Percentiles rank a stretch among this genome's conserved stretches.
Evolutionary conservation across 2,329 filamentous ascomycete genomes (phyloP).

Genomic region (Diaporthe amygdali): DNA sequence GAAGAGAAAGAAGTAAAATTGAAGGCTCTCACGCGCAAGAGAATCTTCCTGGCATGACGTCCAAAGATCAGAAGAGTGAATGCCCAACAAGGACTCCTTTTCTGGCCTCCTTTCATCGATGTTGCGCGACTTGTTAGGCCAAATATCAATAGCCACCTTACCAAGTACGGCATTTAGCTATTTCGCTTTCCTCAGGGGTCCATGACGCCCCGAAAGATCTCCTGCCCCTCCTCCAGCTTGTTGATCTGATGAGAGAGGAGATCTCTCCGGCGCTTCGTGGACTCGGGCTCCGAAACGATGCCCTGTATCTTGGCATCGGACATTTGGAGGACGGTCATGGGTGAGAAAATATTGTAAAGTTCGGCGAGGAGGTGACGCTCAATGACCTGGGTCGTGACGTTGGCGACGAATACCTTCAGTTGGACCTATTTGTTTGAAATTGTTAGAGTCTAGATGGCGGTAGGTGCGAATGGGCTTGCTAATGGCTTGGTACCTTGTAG

Average conservation of each 20-base stretch:
- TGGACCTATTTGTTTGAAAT: not conserved
- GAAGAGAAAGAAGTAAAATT: no score
- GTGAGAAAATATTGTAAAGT: not conserved
- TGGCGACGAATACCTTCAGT: constrained; percentile 5
- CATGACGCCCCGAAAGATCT: not conserved
- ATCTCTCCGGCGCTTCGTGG: not conserved
- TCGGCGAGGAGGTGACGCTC: constrained; percentile 6
- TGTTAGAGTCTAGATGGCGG: not conserved
- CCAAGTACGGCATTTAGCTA: no score
- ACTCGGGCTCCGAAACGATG: not conserved
- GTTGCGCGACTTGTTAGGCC: no score
- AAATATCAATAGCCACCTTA: no score
- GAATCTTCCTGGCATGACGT: no score
- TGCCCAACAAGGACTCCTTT: no score
- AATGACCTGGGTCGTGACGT: constrained; percentile 14
- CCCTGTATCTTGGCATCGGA: not conserved
- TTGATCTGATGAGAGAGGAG: not conserved
- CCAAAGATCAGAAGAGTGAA: no score
- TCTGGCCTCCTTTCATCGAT: no score
- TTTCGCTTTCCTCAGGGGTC: not conserved
- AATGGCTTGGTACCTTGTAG: constrained; percentile 5
- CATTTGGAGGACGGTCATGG: not conserved
- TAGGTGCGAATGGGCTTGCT: not conserved
- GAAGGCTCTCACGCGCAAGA: no score
- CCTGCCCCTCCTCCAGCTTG: constrained; percentile 18